Evolutionary conservation across 305 asterid genomes (phyloP), one percentile per base, ranked within the genome.

Genomic region (Lippia alba): DNA sequence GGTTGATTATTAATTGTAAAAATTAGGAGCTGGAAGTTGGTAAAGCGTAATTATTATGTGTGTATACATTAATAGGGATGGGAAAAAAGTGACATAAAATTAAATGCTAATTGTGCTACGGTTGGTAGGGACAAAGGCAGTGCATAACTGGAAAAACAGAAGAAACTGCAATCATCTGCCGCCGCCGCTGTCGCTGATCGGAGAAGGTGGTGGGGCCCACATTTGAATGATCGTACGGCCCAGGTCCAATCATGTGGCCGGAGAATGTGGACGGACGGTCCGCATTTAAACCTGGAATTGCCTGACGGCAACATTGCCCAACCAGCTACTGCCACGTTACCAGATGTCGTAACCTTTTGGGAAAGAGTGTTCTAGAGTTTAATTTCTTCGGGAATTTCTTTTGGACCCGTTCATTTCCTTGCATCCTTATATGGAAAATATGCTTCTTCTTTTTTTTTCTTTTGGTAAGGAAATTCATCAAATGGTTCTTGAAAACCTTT

Each of bases 111-210:
- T 63, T 46, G 51, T 44, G 76, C 20, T 71, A 66, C 61, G 74
- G 74, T 71, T 71, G 77, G 66, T 76, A 65, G 70, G 77, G 71
- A 55, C 74, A 71, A 59, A 53, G 2, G 41, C 14, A 39, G 72
- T 18, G 41, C 33, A 73, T 73, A 73, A 73, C 76, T 49, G 67
- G 65, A 66, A 78, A 73, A 74, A 74, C 78, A 57, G 66, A 74
- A 57, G 66, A 74, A 78, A 73, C 64, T 24, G 76, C 3, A 24
- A 1, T 24, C 2, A 24, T 24, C 30, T 24, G 30, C 2, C 3
- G 30, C 30, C 30, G 30, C 45, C 9, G 9, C 45, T 39, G 7
- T 39, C 10, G 5, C 45, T 5, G 45, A 39, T 39, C 4, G 10
- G 7, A 39, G 10, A 39, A 39, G 30, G 30, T 9, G 9, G 9